Base-by-base conservation (phyloP, 1,284 basidiomycete species). In the Tylopilus sp. region DNA sequence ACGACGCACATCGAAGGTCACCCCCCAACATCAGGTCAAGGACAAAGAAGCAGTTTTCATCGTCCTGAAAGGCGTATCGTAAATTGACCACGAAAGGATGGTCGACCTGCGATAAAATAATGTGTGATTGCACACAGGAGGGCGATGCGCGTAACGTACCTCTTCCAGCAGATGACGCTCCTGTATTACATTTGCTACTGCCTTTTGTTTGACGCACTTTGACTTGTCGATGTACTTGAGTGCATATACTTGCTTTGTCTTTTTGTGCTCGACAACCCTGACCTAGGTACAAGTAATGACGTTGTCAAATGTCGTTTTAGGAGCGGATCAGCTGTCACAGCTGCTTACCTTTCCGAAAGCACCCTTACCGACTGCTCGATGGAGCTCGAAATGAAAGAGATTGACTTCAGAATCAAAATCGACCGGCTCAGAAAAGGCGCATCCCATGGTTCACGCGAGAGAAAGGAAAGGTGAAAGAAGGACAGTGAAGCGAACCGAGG, bases 201-300 rank as follows among this genome's bases (percentile, higher is more conserved):
- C 91, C 68, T 88, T 91, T 77, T 94, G 92, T 71, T 88, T 88
- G 58, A 94, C 86, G 70, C 93, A 95, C 69, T 83, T 78, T 40
- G 87, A 78, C 71, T 98, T 98, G 73, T 97, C 94, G 75, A 98
- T 95, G 73, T 98, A 98, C 67, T 98, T 98, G 71, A 97, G 83
- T 15, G 94, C 94, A 66, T 93, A 97, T 1, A 97, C 76, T 58
- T 92, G 85, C 67, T 94, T 94, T 5, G 90, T 84, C 69, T 87
- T 83, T 68, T 95, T 97, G 74, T 97, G 94, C 70, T 96, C 92
- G 50, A 98, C 92, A 26, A 97, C 92, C 63, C 94, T 83, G 61
- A 86, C 84, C 83, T 86, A n/a, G 36, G 38, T 33, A 30, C 15
- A 41, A 42, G 29, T 31, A 39, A 18, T 47, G 44, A 33, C 7